Evolutionary conservation across 2,329 filamentous ascomycete species (phyloP).

Genomic region (Mycosphaerelloides madeirae): DNA sequence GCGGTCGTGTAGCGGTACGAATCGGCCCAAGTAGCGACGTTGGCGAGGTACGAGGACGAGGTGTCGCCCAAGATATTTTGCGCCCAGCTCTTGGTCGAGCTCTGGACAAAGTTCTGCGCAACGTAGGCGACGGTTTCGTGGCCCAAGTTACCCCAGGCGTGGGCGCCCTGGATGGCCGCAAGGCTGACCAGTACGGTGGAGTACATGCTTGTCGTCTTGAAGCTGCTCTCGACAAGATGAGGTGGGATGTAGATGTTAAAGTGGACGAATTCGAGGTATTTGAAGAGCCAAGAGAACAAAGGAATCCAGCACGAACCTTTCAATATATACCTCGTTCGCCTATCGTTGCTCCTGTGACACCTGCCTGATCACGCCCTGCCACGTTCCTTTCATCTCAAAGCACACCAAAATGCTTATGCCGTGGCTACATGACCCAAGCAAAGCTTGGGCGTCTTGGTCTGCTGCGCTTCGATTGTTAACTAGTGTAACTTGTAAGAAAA

Average conservation of each 20-base stretch:
- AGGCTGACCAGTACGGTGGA: neutral
- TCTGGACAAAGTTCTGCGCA: slow-evolving; percentile 46
- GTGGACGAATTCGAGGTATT: neutral
- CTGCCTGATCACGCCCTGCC: neutral
- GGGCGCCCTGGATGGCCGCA: neutral
- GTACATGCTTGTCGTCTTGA: slow-evolving; percentile 1
- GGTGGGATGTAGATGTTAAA: neutral
- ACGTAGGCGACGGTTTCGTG: slow-evolving; percentile 54
- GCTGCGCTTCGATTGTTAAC: too few species aligned
- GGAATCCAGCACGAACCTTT: neutral
- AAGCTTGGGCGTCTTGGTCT: neutral
- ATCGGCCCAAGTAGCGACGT: slow-evolving; percentile 53
- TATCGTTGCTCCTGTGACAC: neutral
- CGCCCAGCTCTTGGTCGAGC: slow-evolving; percentile 42
- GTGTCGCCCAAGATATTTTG: slow-evolving; percentile 41
- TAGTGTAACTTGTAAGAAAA: too few species aligned
- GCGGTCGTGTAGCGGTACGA: slow-evolving; percentile 46
- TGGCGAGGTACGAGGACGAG: slow-evolving; percentile 46
- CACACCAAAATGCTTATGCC: neutral
- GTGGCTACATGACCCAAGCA: neutral
- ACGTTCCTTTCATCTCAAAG: neutral
- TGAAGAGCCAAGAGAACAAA: neutral
- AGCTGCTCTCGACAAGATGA: neutral
- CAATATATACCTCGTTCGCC: neutral
- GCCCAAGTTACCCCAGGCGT: slow-evolving; percentile 51